These are phyloP conservation scores for Kwoniella newhampshirensis DNA, from an alignment of 768 basidiomycete species.

Conservation along the genomic window DNA sequence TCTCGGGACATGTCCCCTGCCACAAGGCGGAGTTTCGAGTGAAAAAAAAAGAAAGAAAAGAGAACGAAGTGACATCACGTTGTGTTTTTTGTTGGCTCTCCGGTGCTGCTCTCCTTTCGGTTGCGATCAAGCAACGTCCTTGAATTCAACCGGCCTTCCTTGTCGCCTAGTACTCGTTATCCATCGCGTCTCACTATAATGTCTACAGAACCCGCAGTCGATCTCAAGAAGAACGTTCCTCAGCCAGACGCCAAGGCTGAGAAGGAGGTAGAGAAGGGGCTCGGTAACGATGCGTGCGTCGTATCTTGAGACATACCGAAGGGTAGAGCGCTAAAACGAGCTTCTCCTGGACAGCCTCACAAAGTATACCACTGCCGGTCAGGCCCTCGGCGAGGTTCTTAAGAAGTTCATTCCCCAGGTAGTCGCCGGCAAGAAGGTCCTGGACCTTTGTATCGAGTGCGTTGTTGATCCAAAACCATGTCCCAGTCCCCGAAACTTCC, in stretches of 20 bases:
- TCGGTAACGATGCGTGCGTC: constrained; percentile 52
- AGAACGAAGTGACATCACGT: too few species aligned
- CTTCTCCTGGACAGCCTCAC: constrained; percentile 39
- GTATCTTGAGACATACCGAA: too few species aligned
- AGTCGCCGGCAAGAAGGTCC: constrained; percentile 74
- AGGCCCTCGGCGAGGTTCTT: constrained; percentile 79
- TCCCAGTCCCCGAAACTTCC: background rate
- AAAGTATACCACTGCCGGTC: constrained; percentile 76
- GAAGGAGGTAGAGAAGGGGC: constrained; percentile 50
- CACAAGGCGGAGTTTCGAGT: too few species aligned
- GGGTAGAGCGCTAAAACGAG: too few species aligned
- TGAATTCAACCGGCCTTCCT: background rate
- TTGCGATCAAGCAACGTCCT: background rate
- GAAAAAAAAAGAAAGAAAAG: too few species aligned
- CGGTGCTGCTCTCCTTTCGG: too few species aligned
- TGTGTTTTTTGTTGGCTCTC: too few species aligned
- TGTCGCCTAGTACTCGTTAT: background rate
- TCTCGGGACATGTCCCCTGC: too few species aligned
- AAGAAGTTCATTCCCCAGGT: constrained; percentile 76
- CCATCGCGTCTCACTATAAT: constrained; percentile 14
- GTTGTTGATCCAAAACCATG: constrained; percentile 14
- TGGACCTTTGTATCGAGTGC: constrained; percentile 81
- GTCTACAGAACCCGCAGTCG: constrained; percentile 39
- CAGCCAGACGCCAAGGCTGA: constrained; percentile 29
- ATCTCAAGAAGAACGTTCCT: constrained; percentile 46